These are phyloP conservation scores for Neurospora sp. DNA, from an alignment of 495 filamentous ascomycete species.

Conservation along the genomic window DNA sequence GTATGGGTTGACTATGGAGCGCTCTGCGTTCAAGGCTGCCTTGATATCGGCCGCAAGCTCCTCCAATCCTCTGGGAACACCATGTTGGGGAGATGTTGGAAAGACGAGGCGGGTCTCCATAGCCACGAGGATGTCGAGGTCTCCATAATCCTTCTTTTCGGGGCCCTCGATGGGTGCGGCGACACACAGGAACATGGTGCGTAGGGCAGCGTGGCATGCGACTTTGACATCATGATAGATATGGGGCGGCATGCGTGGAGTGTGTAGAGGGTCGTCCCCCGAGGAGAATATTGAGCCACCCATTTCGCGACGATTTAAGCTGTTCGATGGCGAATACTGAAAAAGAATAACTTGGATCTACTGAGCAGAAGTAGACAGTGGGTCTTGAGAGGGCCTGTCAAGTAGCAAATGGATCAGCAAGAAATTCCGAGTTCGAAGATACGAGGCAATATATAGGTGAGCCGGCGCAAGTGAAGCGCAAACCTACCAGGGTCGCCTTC, in stretches of 20 bases:
- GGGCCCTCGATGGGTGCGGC: slow-evolving; percentile 46
- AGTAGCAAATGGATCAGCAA: neutral
- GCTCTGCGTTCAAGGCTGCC: slow-evolving; percentile 21
- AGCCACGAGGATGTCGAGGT: slow-evolving; percentile 50
- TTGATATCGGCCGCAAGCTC: slow-evolving; percentile 14
- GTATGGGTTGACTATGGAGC: slow-evolving; percentile 18
- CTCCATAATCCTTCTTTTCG: slow-evolving; percentile 45
- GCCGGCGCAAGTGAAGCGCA: neutral
- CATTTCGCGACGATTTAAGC: slow-evolving; percentile 28
- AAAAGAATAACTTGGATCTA: neutral
- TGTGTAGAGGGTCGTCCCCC: slow-evolving; percentile 32
- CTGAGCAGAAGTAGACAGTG: neutral
- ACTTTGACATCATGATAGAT: slow-evolving; percentile 37
- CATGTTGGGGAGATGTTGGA: slow-evolving; percentile 2
- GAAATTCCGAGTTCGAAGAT: neutral
- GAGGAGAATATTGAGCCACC: slow-evolving; percentile 47
- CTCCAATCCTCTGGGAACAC: neutral
- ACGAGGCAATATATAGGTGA: neutral
- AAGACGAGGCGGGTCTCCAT: slow-evolving; percentile 20
- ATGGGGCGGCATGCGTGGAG: slow-evolving; percentile 45
- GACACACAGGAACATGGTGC: slow-evolving; percentile 34
- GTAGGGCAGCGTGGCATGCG: slow-evolving; percentile 31
- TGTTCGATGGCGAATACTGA: neutral
- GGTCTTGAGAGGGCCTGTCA: neutral
- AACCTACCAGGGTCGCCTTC: neutral